Conservation (phyloP, 208 protist genomes). For the Wallacemonas sp. region DNA sequence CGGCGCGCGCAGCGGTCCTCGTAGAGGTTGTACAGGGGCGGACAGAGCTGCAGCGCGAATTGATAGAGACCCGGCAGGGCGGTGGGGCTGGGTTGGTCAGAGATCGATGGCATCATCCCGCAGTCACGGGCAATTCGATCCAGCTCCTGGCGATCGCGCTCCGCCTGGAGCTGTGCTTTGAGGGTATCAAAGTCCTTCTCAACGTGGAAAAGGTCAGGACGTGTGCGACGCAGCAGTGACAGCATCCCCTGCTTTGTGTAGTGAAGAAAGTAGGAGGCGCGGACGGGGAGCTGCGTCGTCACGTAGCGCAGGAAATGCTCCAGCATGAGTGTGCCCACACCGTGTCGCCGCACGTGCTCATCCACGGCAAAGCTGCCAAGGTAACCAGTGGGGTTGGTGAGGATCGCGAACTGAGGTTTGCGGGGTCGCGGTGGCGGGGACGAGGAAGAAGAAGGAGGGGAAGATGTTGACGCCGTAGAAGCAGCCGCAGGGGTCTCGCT, state of each 20-base stretch:
- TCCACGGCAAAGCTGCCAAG: slow-evolving; percentile 70
- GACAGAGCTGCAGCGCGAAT: background rate
- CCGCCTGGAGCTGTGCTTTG: background rate
- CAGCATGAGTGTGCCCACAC: slow-evolving; percentile 62
- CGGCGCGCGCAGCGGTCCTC: slow-evolving; percentile 7
- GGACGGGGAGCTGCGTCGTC: slow-evolving; percentile 46
- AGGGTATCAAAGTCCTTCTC: slow-evolving; percentile 22
- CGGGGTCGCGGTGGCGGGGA: background rate
- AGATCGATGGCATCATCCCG: background rate
- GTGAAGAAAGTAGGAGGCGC: slow-evolving; percentile 53
- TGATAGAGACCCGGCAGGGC: background rate
- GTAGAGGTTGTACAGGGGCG: slow-evolving; percentile 12
- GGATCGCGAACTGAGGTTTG: slow-evolving; percentile 37
- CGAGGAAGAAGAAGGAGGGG: too few species aligned
- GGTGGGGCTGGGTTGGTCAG: background rate
- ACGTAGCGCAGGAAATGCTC: slow-evolving; percentile 57
- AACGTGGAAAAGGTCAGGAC: background rate
- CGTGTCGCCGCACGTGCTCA: slow-evolving; percentile 43
- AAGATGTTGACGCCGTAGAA: background rate
- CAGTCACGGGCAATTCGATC: background rate
- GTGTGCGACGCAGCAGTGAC: slow-evolving; percentile 21
- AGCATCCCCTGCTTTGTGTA: slow-evolving; percentile 37
- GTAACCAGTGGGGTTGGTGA: slow-evolving; percentile 71
- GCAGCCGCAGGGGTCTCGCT: too few species aligned
- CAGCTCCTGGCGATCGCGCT: slow-evolving; percentile 1